Base-by-base conservation (phyloP, 2,329 filamentous ascomycete species). In the Hymenoscyphus occultus region DNA sequence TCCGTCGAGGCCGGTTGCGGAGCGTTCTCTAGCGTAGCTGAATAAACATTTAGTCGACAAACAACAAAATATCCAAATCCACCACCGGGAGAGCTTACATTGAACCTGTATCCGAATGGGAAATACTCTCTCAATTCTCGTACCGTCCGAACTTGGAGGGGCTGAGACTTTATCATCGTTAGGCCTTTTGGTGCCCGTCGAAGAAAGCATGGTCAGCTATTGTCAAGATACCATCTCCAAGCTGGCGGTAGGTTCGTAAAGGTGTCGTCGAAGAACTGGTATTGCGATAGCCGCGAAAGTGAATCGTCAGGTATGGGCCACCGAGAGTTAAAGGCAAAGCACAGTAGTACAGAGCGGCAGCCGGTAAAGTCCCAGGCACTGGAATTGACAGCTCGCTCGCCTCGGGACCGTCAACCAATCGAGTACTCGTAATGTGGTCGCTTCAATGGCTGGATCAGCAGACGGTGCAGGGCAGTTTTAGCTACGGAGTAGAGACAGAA, bases 121-220 rank as follows among this genome's bases (percentile, higher is more conserved):
- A 45, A 66, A 66, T 22, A 64, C 58, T 39, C 65, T 62, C 62
- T 66, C 65, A n/a, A 66, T 48, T 12, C 39, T 59, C 31, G 39
- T 16, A 56, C n/a, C 7, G 16, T 22, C 14, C 14, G 48, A 13
- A 39, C 16, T 56, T 12, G 61, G n/a, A 31, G 9, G 28, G 12
- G 19, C 22, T n/a, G 9, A 7, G 19, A 3, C 19, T 10, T 51
- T 51, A 19, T 22, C n/a, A 51, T 51, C 45, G 45, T 51, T 51
- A 10, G 19, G 22, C 45, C 45, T 19, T 22, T 51, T 51, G 45
- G 45, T 12, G 45, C n/a, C 45, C 7, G n/a, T 19, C 45, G 45
- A 51, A 51, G 45, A 19, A 22, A 19, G 19, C 61, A n/a, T 39
- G 22, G 39, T 39, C 56, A 16, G 22, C 40, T 39, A n/a, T 31